Conservation (phyloP, 208 protist genomes). For the Trypanosoma boissoni region DNA sequence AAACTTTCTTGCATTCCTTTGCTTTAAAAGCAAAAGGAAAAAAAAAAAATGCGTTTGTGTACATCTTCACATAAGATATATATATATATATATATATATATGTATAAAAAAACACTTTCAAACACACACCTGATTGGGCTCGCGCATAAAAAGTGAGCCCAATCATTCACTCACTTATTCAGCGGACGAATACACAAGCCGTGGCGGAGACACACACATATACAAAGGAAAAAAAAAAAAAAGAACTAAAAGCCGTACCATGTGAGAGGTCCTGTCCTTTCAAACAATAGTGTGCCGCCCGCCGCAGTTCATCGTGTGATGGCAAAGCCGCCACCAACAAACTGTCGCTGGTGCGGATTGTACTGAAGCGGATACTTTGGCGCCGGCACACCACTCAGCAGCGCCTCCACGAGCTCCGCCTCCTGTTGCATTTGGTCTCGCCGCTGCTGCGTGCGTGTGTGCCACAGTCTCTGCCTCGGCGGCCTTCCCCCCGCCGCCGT, state of each 20-base stretch:
- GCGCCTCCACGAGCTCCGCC: constrained; percentile 32
- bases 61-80: no score
- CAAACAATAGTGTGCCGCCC: neutral
- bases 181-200: no score
- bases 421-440: constrained; percentile 28
- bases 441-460: constrained; percentile 25
- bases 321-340: constrained; percentile 80
- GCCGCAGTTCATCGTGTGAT: constrained; percentile 31
- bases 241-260: neutral
- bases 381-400: constrained; percentile 53
- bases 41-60: no score
- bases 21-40: neutral
- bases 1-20: constrained; percentile 13
- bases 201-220: neutral
- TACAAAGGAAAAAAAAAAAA: constrained; percentile 4
- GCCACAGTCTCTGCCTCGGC: constrained; percentile 11
- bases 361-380: constrained; percentile 66
- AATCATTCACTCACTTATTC: no score
- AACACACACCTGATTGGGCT: neutral
- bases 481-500: neutral
- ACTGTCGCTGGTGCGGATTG: constrained; percentile 52
- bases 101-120: neutral
- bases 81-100: constrained; percentile 4
- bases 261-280: neutral
- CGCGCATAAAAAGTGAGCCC: neutral